Evolutionary conservation across 257 asterid genomes (phyloP).

Genomic region (Thymus mandschuricus): DNA sequence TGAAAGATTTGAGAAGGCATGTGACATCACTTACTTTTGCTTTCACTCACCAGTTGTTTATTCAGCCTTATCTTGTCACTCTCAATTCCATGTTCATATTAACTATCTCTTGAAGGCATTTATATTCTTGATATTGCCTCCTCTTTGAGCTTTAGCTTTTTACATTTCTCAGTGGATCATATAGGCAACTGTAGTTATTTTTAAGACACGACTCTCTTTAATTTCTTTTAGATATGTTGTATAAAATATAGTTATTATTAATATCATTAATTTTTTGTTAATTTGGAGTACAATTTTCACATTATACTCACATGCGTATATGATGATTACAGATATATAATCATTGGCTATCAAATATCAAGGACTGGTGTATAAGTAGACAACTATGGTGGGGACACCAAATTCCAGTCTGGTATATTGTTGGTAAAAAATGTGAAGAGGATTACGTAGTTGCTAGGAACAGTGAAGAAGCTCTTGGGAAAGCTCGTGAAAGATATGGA

Average conservation of each 20-base stretch:
- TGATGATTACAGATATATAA: constrained; percentile 72
- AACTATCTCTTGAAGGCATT: constrained; percentile 19
- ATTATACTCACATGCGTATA: constrained; percentile 36
- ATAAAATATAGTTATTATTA: background rate
- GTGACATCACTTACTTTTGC: constrained; percentile 19
- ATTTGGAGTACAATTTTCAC: constrained; percentile 33
- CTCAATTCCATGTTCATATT: constrained; percentile 21
- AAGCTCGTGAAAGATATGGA: constrained; percentile 81
- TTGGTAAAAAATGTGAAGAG: constrained; percentile 83
- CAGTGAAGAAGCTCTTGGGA: constrained; percentile 78
- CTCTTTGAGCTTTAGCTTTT: background rate
- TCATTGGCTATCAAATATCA: constrained; percentile 96
- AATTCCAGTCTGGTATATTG: constrained; percentile 96
- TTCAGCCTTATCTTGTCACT: constrained; percentile 21
- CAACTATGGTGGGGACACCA: constrained; percentile 99
- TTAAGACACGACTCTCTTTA: background rate
- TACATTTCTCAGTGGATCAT: constrained; percentile 26
- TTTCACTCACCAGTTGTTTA: constrained; percentile 27
- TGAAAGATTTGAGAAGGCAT: constrained; percentile 94
- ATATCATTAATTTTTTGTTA: background rate
- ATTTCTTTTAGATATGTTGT: constrained; percentile 14
- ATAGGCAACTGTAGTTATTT: background rate
- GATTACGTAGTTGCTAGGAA: constrained; percentile 91
- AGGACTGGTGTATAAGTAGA: constrained; percentile 99
- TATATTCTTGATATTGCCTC: constrained; percentile 22